Base-by-base conservation (phyloP, 2,329 filamentous ascomycete genomes). In the Pleoardoris graminearum region DNA sequence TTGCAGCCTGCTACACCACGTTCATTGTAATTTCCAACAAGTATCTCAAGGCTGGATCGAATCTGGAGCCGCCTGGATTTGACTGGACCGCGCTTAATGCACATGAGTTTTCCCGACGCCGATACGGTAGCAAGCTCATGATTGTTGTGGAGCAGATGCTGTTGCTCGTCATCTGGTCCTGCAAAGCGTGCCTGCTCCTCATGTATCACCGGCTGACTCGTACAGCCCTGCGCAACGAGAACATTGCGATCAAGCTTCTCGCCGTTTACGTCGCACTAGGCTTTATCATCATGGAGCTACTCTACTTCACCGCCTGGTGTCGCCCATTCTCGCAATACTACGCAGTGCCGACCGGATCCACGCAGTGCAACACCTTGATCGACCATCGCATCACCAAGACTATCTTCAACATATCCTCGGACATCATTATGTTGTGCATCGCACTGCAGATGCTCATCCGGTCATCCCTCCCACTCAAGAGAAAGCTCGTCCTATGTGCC, bases 281-380 rank as follows among this genome's bases (percentile, higher is more conserved):
- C n/a, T 82, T 81, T 48, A 56, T 81, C 7, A 41, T 60, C 67
- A 78, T 77, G 53, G 79, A 82, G 55, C 57, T 82, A 14, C 69
- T 79, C 2, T 77, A 81, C 42, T 81, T 82, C 58, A 67, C 77
- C 8, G 77, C 77, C 11, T 84, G 81, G 81, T 84, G 82, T 55
- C 76, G 77, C 14, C 80, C 80, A 0, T 79, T 82, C 36, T 54
- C 68, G 3, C 71, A 79, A 38, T 84, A 83, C 60, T 84, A 80
- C 77, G 69, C 75, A 4, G 75, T 82, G 0, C 82, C 82, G 3
- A 71, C 70, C 1, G 53, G 51, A 1, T 68, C 62, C 2, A 61
- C 73, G 65, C 65, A 72, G 59, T 69, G 69, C 62, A 65, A 67
- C 39, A 61, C 68, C 0, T 50, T 73, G 3, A 64, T 65, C 16